These are phyloP conservation scores for Penicillium riverlandense DNA, from an alignment of 495 filamentous ascomycete species.

Conservation along the genomic window DNA sequence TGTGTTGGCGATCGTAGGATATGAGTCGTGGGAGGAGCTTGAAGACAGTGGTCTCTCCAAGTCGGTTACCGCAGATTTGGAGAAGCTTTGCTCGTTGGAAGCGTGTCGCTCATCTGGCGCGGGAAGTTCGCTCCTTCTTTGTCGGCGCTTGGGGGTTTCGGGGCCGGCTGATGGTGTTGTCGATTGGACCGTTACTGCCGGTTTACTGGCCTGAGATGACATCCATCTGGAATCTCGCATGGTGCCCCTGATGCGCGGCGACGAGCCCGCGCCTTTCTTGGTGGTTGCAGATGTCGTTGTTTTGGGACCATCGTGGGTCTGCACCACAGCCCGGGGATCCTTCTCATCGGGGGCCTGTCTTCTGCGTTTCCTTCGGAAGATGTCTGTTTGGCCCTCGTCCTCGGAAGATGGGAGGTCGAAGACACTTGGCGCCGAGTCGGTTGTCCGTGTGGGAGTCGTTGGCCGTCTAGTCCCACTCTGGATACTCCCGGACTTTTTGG, in stretches of 20 bases:
- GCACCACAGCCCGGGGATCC: not conserved
- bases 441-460: not conserved
- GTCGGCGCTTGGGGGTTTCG: slow-evolving; percentile 5
- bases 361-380: slow-evolving; percentile 10
- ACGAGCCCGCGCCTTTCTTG: too few species aligned
- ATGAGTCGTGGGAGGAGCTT: not conserved
- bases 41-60: not conserved
- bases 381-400: slow-evolving; percentile 15
- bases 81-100: too few species aligned
- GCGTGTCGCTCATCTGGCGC: too few species aligned
- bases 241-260: too few species aligned
- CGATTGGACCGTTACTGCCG: too few species aligned
- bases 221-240: too few species aligned
- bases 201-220: too few species aligned
- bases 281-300: too few species aligned
- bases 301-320: too few species aligned
- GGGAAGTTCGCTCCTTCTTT: too few species aligned
- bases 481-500: not conserved
- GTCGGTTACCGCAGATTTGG: too few species aligned
- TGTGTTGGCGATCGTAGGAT: not conserved
- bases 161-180: not conserved
- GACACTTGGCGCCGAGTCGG: slow-evolving; percentile 6
- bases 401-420: slow-evolving; percentile 34
- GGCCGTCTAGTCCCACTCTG: slow-evolving; percentile 2
- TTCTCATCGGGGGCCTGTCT: not conserved